Evolutionary conservation across 2,329 filamentous ascomycete genomes (phyloP).

Genomic region (Fusarium zealandicum): DNA sequence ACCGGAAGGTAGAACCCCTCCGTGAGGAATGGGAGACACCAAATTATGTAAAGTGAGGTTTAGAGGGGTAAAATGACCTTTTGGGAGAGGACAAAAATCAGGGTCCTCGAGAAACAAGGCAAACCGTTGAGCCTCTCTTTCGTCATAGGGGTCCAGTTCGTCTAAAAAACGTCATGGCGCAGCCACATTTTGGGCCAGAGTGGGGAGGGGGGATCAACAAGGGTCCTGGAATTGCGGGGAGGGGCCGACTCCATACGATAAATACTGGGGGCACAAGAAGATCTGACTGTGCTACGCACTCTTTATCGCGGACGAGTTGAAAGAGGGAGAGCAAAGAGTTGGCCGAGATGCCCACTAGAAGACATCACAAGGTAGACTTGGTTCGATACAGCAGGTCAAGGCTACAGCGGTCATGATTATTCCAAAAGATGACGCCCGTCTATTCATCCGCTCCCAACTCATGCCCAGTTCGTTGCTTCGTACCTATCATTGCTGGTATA

Average conservation of each 20-base stretch:
- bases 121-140: no score
- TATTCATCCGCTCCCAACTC: conserved; percentile 3
- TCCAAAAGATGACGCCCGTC: not conserved
- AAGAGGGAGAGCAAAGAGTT: no score
- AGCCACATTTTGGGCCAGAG: conserved; percentile 21
- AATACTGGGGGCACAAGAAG: not conserved
- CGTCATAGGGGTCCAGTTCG: conserved; percentile 33
- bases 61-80: not conserved
- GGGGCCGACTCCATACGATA: not conserved
- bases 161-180: conserved; percentile 30
- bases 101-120: no score
- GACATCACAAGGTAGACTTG: no score
- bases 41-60: not conserved
- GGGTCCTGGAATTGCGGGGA: conserved; percentile 1
- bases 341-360: no score
- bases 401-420: not conserved
- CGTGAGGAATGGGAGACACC: not conserved
- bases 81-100: no score
- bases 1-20: not conserved
- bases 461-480: conserved; percentile 22
- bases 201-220: not conserved
- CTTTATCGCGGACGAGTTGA: no score
- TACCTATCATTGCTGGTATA: conserved; percentile 33
- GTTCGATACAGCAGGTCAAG: no score
- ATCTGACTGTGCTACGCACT: not conserved